A percentile compares a stretch with the other conserved stretches of the same genome.
phyloP scores from a whole-genome alignment of 176 grass and related monocot species.

The Phragmites australis region DNA sequence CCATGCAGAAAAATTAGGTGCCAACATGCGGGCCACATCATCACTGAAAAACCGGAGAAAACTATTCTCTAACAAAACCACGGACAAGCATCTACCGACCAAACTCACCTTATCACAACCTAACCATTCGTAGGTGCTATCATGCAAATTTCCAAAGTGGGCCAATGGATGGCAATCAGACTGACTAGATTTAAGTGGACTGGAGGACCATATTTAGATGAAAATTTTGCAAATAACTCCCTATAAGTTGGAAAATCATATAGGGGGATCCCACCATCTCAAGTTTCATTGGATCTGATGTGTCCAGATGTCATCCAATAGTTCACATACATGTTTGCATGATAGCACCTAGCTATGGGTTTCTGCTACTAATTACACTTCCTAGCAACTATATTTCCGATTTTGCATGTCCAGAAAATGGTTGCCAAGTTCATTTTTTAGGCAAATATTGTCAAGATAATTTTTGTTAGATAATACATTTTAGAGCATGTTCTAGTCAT shows the following conservation, averaged over 20 bases:
- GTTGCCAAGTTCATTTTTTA: background rate
- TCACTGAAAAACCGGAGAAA: background rate
- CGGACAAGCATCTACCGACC: background rate
- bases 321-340: background rate
- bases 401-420: slow-evolving; percentile 20
- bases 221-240: background rate
- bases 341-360: background rate
- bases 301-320: background rate
- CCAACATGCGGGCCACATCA: background rate
- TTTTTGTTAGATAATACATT: slow-evolving; percentile 3
- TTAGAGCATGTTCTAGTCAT: slow-evolving; percentile 3
- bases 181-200: background rate
- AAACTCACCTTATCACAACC: background rate
- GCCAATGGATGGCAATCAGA: background rate
- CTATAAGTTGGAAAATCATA: background rate
- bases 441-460: background rate
- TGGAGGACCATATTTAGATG: background rate
- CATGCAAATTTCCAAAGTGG: background rate
- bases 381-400: background rate
- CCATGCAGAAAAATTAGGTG: background rate
- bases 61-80: background rate
- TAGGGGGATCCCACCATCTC: background rate
- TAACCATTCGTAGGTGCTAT: background rate
- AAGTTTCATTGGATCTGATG: slow-evolving; percentile 15
- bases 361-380: slow-evolving; percentile 11